Evolutionary conservation across 441 rosid genomes (phyloP).

Genomic region (Brassica balearica): DNA sequence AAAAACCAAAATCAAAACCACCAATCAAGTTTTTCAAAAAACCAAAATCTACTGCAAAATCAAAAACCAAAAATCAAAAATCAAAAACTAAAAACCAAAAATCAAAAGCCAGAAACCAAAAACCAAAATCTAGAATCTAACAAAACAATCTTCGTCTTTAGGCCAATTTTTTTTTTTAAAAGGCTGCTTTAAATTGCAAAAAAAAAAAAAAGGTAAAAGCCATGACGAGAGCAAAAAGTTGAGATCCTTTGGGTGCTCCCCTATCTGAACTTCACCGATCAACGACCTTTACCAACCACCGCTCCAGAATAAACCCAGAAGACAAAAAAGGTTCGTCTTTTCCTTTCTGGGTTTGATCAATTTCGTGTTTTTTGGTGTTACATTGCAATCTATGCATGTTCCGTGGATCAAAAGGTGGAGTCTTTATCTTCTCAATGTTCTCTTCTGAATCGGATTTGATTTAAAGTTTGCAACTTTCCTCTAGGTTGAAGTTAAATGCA

Average conservation of each 20-base stretch:
- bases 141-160: background rate
- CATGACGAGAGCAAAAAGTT: conserved; percentile 22
- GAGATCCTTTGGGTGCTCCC: conserved; percentile 23
- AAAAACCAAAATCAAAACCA: no score
- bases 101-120: no score
- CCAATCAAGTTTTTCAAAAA: no score
- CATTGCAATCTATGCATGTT: conserved; percentile 23
- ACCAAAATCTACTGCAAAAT: no score
- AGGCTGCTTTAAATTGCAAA: background rate
- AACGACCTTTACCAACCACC: conserved; percentile 11
- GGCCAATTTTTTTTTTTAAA: background rate
- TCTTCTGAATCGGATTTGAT: background rate
- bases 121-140: no score
- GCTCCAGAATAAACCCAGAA: conserved; percentile 1
- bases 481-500: conserved; percentile 17
- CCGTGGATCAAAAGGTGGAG: background rate
- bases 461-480: background rate
- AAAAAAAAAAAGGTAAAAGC: conserved; percentile 3
- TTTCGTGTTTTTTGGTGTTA: background rate
- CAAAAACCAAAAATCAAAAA: no score
- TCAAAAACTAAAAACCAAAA: no score
- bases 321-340: conserved; percentile 14
- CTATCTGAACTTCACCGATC: conserved; percentile 21
- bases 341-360: conserved; percentile 6
- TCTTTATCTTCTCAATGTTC: background rate